Base-by-base conservation (phyloP, 2,329 filamentous ascomycete genomes). In the Triangularia verruculosa region DNA sequence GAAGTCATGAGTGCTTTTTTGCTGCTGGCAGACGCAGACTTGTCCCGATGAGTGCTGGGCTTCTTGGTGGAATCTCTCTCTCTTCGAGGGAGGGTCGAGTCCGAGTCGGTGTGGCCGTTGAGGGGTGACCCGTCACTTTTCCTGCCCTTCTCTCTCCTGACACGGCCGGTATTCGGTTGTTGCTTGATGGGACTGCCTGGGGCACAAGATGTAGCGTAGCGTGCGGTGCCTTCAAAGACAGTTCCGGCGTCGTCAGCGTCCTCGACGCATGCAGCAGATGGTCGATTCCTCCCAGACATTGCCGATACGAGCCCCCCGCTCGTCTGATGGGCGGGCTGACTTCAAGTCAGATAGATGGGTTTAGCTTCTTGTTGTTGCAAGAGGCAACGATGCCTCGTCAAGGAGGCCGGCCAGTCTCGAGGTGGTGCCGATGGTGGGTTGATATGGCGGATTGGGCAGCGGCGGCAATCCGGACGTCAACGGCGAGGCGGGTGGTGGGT, bases 171-270 rank as follows among this genome's bases (percentile, higher is more conserved):
- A 71, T 85, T 86, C 70, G 83, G 79, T 30, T 77, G 78, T 69
- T 84, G 78, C 66, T 81, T 83, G 58, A 70, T 72, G 9, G 80
- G 79, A 67, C 78, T 79, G 28, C 63, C 57, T 30, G 66, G 64
- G 57, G 78, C 78, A 59, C 78, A 74, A 28, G 81, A 83, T 32
- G 75, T 75, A 67, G 83, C 83, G 73, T 84, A 85, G 64, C 75
- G 74, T 65, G 72, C 72, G 20, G 76, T 77, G 54, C 72, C 75
- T 59, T 76, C 73, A 17, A 77, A 71, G 34, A 77, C 73, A 61
- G 79, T 79, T 47, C 78, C 81, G 12, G 77, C 74, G 58, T 84
- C 82, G 70, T 84, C 81, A 55, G 76, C 80, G 62, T 85, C 83
- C 72, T 85, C 79, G 63, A 83, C 76, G 71, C 79, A 79, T 63